Base-by-base conservation (phyloP, 805 yeast species). In the Ogataea siamensis region DNA sequence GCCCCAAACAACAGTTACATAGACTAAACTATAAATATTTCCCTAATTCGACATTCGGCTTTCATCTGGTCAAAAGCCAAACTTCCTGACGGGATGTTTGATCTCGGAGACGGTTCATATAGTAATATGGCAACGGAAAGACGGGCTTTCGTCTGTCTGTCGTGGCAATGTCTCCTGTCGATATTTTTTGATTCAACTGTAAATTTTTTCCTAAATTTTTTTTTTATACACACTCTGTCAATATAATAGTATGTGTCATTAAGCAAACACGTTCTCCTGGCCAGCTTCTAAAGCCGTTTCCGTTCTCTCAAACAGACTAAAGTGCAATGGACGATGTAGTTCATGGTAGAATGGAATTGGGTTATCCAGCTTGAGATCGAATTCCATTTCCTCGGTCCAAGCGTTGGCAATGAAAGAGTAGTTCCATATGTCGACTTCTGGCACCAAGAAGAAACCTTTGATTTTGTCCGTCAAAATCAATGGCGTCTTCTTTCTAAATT, bases 311-410 rank as follows among this genome's bases (percentile, higher is more conserved):
- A 91, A 87, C 5, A 80, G 73, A 33, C 78, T 67, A 64, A 93
- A 93, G 61, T 93, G 99, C 20, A 79, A 70, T 2, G 96, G 93
- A 32, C 99, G 80, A 55, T 93, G 99, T 23, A 77, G 56, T 50
- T 85, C 95, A 55, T 87, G 83, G 62, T 87, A 93, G 55, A 82
- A 93, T 5, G 84, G 77, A 24, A 83, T 51, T 2, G 99, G 99
- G 12, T 78, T 66, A 53, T 86, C 96, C 30, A 84, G 54, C 55
- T 84, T 86, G 58, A 88, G 57, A 10, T 68, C 78, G 51, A 73
- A 87, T 5, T 66, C 68, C 31, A 75, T 58, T n/a, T 73, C 72
- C 5, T 78, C 66, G 50, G 74, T 79, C 83, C 93, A 93, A 7
- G 84, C 76, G 1, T 93, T 81, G 2, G 96, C 93, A 64, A 87